Base-by-base conservation (phyloP, 345 rosid species). In the Aquilaria malaccensis region DNA sequence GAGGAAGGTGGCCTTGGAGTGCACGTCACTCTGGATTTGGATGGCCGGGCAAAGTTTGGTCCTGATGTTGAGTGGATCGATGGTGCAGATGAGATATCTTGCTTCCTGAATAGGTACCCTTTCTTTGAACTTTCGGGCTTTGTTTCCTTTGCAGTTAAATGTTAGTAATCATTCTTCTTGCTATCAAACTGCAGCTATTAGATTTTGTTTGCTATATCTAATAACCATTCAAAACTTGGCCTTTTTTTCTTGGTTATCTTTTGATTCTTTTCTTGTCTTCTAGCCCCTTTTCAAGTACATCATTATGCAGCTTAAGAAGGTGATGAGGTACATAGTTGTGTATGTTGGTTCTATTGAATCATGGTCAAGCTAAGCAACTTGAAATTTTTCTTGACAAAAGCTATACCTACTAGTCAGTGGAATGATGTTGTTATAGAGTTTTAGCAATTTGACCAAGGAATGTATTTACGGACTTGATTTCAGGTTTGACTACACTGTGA, bases 1-100 rank as follows among this genome's bases (percentile, higher is more conserved):
- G 97, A 89, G 81, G 88, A 84, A 68, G 97, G 96, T 51, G 97
- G 98, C 58, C 76, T 93, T 29, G 96, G 98, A 50, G 91, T 89
- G 59, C 97, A 93, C 72, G 94, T 89, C 64, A 87, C 96, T 59
- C 62, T 93, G 64, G 98, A 89, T 79, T 81, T 93, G 77, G 86
- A 84, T 64, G 94, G 96, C 56, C 81, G 80, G 70, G 79, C 87
- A 50, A 93, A 89, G 85, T 93, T 87, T 81, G 97, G 98, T 52
- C 98, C 98, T 0, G 87, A 93, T 75, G 97, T 93, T 54, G 97
- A 93, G 66, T 93, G 98, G 97, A 85, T 87, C 51, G 50, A 76
- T 50, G 74, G 82, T 69, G 30, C 60, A 49, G 86, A 80, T 22
- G 94, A 87, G 49, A 51, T 69, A 63, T 76, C 85, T 43, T 85